A percentile compares a stretch with the other conserved stretches of the same genome.
Evolutionary conservation across 1,284 basidiomycete genomes (phyloP).

Genomic region (Afroboletus lepidellus): DNA sequence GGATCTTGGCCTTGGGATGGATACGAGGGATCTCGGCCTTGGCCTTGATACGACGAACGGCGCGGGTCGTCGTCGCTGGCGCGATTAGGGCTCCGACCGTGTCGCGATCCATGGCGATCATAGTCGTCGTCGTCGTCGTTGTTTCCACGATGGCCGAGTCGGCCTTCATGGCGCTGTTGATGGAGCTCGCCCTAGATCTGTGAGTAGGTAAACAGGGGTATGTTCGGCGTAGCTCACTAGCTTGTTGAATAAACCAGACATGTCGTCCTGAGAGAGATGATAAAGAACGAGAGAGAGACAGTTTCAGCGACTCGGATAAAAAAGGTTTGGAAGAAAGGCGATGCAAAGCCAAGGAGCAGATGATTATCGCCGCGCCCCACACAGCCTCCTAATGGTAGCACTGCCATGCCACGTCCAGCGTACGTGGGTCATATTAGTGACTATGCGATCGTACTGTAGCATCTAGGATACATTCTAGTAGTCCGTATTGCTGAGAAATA

Average conservation of each 20-base stretch:
- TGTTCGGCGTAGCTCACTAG: conserved; percentile 2
- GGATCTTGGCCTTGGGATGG: neutral
- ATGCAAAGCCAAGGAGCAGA: conserved; percentile 1
- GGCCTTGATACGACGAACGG: neutral
- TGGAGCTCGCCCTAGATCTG: conserved; percentile 13
- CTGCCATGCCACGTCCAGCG: too few species aligned
- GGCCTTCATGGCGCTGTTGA: conserved; percentile 8
- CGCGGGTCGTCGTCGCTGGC: conserved; percentile 3
- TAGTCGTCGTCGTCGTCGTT: neutral
- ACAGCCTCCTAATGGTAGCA: neutral
- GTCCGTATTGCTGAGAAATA: neutral
- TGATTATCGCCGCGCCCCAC: neutral
- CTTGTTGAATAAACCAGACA: conserved; percentile 15
- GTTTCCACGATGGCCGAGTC: neutral
- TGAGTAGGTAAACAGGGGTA: too few species aligned
- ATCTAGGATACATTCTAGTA: neutral
- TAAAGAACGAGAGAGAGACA: neutral
- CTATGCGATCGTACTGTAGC: conserved; percentile 1
- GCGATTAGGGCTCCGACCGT: neutral
- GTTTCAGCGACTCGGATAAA: neutral
- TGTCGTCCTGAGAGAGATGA: neutral
- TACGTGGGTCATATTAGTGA: neutral
- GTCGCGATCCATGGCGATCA: conserved; percentile 1
- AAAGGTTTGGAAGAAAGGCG: neutral
- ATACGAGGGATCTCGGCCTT: too few species aligned